A percentile compares a stretch with the other conserved stretches of the same genome.
Conservation (phyloP, 1,284 basidiomycete species). For the Malassezia pachydermatis region DNA sequence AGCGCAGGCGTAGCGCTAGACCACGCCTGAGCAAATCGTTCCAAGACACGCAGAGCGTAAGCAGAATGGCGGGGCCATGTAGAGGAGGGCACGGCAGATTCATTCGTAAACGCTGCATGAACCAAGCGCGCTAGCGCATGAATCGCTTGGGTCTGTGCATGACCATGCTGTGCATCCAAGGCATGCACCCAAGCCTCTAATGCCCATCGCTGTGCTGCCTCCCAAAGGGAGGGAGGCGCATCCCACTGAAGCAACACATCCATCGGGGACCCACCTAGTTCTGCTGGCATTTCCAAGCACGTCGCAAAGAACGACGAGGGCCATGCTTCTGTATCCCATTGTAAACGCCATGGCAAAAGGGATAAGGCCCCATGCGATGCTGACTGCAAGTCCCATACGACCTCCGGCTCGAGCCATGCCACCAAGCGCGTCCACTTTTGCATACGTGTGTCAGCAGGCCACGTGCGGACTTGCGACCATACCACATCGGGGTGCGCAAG, state of each 20-base stretch:
- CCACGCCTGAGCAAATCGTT: no score
- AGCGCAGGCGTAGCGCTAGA: no score
- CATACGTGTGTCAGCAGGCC: background rate
- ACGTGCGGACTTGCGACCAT: background rate
- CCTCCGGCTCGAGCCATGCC: background rate
- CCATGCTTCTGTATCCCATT: background rate
- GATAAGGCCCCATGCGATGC: background rate
- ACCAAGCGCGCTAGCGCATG: conserved; percentile 1
- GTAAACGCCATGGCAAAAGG: background rate
- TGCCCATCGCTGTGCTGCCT: background rate
- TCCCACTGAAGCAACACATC: conserved; percentile 6
- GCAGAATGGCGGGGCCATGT: no score
- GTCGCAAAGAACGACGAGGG: background rate
- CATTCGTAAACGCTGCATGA: no score
- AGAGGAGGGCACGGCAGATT: no score
- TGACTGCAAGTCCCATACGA: background rate
- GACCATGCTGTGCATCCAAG: background rate
- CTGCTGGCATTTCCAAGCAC: background rate
- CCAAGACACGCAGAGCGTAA: no score
- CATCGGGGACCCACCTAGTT: background rate
- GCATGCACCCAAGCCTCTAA: background rate
- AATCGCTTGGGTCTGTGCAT: background rate
- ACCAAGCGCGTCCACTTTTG: background rate
- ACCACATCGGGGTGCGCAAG: conserved; percentile 5
- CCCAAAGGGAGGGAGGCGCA: background rate